These are phyloP conservation scores for Aeminium ludgeri DNA, from an alignment of 495 filamentous ascomycete species.

Conservation along the genomic window DNA sequence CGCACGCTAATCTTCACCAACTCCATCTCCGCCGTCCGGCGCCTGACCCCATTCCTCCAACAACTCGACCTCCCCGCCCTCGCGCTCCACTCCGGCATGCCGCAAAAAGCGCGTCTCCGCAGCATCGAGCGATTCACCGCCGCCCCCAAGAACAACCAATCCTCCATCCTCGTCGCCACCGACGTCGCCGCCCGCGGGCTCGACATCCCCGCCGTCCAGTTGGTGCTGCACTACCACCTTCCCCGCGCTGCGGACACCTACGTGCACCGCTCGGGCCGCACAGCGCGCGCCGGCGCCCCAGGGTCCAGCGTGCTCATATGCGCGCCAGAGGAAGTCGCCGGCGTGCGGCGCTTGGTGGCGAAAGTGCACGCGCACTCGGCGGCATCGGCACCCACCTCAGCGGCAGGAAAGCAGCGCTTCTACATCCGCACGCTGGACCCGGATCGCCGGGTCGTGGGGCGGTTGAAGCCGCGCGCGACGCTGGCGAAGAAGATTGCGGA, in stretches of 20 bases:
- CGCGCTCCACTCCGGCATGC: conserved; percentile 81
- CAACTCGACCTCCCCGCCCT: conserved; percentile 62
- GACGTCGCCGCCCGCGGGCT: conserved; percentile 94
- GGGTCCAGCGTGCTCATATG: conserved; percentile 79
- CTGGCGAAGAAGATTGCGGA: conserved; percentile 79
- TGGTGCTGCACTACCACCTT: conserved; percentile 88
- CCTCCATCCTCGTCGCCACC: conserved; percentile 73
- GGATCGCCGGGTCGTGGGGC: conserved; percentile 59
- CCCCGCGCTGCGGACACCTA: conserved; percentile 84
- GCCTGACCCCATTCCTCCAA: conserved; percentile 69
- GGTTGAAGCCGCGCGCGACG: conserved; percentile 53
- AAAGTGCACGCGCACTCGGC: conserved; percentile 53
- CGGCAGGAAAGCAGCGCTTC: conserved; percentile 29
- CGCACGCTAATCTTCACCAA: conserved; percentile 76
- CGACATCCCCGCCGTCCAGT: conserved; percentile 75
- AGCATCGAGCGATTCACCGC: conserved; percentile 72
- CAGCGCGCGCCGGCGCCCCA: conserved; percentile 60
- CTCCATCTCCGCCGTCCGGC: conserved; percentile 82
- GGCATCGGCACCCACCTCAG: conserved; percentile 8
- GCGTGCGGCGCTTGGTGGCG: conserved; percentile 63
- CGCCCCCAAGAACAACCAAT: conserved; percentile 18
- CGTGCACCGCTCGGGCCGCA: conserved; percentile 89
- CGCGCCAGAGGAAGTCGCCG: conserved; percentile 74
- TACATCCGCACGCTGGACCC: conserved; percentile 65
- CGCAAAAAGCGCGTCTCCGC: conserved; percentile 87